Evolutionary conservation across 2,329 filamentous ascomycete species (phyloP).

Genomic region (Aspergillus terreus): DNA sequence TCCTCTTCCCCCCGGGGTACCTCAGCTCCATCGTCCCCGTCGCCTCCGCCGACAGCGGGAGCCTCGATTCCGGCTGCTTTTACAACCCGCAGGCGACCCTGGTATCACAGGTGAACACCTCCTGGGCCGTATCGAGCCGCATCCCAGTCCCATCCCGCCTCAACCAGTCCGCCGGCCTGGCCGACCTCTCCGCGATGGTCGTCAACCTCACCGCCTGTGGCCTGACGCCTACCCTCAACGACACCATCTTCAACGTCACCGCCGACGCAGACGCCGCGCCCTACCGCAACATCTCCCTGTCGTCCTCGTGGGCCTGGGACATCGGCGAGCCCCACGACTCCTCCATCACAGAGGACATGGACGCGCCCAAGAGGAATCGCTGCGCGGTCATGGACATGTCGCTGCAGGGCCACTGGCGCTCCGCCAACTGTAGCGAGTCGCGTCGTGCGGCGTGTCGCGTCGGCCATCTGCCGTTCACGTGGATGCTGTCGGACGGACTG

Average conservation of each 20-base stretch:
- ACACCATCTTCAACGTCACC: slow-evolving; percentile 49
- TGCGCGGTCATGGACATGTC: slow-evolving; percentile 55
- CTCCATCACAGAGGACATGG: slow-evolving; percentile 26
- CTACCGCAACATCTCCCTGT: slow-evolving; percentile 51
- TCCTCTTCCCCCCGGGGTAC: slow-evolving; percentile 50
- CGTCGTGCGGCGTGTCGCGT: slow-evolving; percentile 57
- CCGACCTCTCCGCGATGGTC: slow-evolving; percentile 31
- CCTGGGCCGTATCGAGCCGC: slow-evolving; percentile 46
- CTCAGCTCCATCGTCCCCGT: slow-evolving; percentile 38
- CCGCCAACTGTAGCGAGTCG: slow-evolving; percentile 51
- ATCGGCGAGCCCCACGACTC: slow-evolving; percentile 52
- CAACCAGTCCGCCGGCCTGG: slow-evolving; percentile 24
- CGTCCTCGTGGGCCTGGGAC: slow-evolving; percentile 60
- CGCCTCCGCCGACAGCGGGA: slow-evolving; percentile 35
- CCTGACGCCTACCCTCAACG: slow-evolving; percentile 58
- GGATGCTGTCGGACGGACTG: slow-evolving; percentile 48
- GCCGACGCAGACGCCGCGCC: slow-evolving; percentile 44
- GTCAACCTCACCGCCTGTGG: slow-evolving; percentile 53
- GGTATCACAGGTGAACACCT: slow-evolving; percentile 48
- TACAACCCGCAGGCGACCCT: slow-evolving; percentile 41
- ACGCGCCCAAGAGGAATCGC: slow-evolving; percentile 38
- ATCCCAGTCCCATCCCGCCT: slow-evolving; percentile 26
- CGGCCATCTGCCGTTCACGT: slow-evolving; percentile 52
- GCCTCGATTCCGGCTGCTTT: slow-evolving; percentile 52
- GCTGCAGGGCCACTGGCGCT: slow-evolving; percentile 54